Evolutionary conservation across 495 filamentous ascomycete genomes (phyloP).

Genomic region (Penicillium daleae): DNA sequence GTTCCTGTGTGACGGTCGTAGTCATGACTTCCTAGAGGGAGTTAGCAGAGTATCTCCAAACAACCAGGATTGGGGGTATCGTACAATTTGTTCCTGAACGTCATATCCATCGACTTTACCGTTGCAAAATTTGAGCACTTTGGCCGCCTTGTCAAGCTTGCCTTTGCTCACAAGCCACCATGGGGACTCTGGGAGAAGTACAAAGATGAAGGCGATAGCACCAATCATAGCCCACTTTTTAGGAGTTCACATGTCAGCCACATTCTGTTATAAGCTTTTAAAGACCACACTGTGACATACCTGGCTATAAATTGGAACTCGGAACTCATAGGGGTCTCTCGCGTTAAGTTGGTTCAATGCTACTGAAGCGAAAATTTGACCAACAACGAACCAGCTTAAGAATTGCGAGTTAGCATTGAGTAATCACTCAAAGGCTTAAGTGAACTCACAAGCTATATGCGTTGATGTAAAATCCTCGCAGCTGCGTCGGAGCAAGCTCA

Average conservation of each 20-base stretch:
- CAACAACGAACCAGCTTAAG: slow-evolving; percentile 44
- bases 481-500: slow-evolving; percentile 44
- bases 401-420: not conserved
- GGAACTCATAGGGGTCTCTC: slow-evolving; percentile 35
- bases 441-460: slow-evolving; percentile 40
- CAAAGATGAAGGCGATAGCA: slow-evolving; percentile 35
- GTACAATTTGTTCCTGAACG: slow-evolving; percentile 39
- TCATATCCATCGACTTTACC: slow-evolving; percentile 34
- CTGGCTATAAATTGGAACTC: slow-evolving; percentile 47
- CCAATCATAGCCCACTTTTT: slow-evolving; percentile 42
- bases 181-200: slow-evolving; percentile 38
- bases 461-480: slow-evolving; percentile 45
- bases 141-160: slow-evolving; percentile 36
- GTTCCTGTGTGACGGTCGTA: slow-evolving; percentile 37
- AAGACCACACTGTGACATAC: slow-evolving; percentile 12
- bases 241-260: not conserved
- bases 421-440: too few species aligned
- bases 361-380: slow-evolving; percentile 46
- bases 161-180: slow-evolving; percentile 46
- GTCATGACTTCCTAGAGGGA: slow-evolving; percentile 33
- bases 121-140: slow-evolving; percentile 32
- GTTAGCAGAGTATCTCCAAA: not conserved
- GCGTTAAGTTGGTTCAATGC: slow-evolving; percentile 37
- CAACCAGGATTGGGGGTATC: not conserved
- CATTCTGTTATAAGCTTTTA: not conserved